phyloP scores from a whole-genome alignment of 345 rosid genomes.

The Erodium maritimum region DNA sequence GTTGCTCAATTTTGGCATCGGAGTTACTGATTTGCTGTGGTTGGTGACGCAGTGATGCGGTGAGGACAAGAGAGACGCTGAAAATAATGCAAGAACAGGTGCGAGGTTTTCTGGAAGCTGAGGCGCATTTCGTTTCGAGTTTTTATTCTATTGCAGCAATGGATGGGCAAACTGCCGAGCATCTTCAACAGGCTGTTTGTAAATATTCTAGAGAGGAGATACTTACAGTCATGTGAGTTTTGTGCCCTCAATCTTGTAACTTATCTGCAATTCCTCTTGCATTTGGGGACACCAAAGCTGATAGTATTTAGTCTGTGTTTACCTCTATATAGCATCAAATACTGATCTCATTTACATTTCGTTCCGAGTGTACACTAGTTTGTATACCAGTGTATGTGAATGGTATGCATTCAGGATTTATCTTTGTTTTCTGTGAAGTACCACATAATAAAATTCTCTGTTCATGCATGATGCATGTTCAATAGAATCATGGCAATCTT shows the following conservation, averaged over 20 bases:
- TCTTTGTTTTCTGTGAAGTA: not conserved
- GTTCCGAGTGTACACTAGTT: not conserved
- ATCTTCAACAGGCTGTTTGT: conserved; percentile 60
- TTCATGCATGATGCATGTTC: not conserved
- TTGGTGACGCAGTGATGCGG: conserved; percentile 53
- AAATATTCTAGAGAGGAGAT: conserved; percentile 55
- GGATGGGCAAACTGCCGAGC: conserved; percentile 97
- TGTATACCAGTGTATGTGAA: not conserved
- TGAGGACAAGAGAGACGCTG: conserved; percentile 67
- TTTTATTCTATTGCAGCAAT: conserved; percentile 92
- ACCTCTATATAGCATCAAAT: too few relatives aligned
- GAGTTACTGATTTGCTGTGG: not conserved
- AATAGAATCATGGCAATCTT: not conserved
- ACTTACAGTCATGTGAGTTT: conserved; percentile 68
- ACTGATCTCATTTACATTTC: not conserved
- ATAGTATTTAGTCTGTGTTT: not conserved
- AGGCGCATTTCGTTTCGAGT: conserved; percentile 75
- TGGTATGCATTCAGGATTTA: not conserved
- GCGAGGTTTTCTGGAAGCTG: conserved; percentile 48
- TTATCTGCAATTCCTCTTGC: not conserved
- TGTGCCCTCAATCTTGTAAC: not conserved
- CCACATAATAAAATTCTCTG: not conserved
- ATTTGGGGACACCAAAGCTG: too few relatives aligned
- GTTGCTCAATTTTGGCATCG: not conserved
- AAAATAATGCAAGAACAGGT: conserved; percentile 83